Percentiles rank a stretch among this genome's conserved stretches.
Evolutionary conservation across 2,329 filamentous ascomycete genomes (phyloP).

Genomic region (Exophiala lecanii-corni): DNA sequence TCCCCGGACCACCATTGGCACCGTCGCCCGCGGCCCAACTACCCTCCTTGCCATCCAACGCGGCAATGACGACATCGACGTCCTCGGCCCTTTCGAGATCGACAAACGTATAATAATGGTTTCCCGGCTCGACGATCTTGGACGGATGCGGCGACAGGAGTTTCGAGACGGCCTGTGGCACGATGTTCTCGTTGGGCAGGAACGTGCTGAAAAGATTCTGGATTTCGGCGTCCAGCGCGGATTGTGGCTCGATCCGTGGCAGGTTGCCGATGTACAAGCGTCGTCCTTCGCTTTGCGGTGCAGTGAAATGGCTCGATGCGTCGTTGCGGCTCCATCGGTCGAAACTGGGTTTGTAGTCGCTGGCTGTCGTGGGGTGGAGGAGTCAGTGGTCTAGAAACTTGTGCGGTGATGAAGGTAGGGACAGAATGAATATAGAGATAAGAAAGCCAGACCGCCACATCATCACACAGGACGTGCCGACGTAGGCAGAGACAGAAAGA

Average conservation of each 20-base stretch:
- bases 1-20: slow-evolving; percentile 28
- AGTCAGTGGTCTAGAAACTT: no score
- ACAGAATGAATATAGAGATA: no score
- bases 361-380: no score
- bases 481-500: no score
- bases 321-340: slow-evolving; percentile 43
- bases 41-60: slow-evolving; percentile 38
- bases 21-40: slow-evolving; percentile 32
- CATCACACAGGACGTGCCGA: no score
- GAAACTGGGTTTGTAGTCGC: slow-evolving; percentile 27
- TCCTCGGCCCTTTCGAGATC: slow-evolving; percentile 55
- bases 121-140: slow-evolving; percentile 49
- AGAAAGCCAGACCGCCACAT: no score
- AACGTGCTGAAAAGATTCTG: slow-evolving; percentile 37
- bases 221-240: slow-evolving; percentile 40
- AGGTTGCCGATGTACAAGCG: slow-evolving; percentile 46
- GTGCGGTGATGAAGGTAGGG: background rate
- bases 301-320: slow-evolving; percentile 31
- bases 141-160: slow-evolving; percentile 56
- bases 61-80: slow-evolving; percentile 48
- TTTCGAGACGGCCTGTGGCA: slow-evolving; percentile 46
- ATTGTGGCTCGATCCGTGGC: slow-evolving; percentile 40
- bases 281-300: slow-evolving; percentile 33
- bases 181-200: slow-evolving; percentile 31
- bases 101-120: slow-evolving; percentile 63